Conservation (phyloP, 1,139 yeast genomes). For the Diutina mesorugosa region DNA sequence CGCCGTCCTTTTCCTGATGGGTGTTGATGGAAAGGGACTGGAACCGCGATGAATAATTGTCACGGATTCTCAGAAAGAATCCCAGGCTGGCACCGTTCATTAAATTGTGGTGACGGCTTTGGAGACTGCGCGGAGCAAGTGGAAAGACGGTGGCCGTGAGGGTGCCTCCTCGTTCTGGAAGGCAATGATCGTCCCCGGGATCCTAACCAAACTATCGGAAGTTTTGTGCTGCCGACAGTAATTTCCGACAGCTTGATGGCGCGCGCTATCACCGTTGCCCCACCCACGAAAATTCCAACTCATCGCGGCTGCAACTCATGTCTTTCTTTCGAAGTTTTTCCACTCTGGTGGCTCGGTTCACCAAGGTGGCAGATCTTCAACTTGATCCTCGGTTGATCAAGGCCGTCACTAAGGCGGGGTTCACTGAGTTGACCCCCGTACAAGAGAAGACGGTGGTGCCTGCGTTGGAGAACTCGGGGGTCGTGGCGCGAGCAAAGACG, state of each 20-base stretch:
- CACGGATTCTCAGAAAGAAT: slow-evolving; percentile 23
- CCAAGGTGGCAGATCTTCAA: not conserved
- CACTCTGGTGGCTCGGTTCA: not conserved
- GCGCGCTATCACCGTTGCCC: not conserved
- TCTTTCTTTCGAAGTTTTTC: not conserved
- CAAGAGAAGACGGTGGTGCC: slow-evolving; percentile 67
- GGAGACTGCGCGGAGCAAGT: not conserved
- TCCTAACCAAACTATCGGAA: not conserved
- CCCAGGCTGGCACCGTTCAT: slow-evolving; percentile 1
- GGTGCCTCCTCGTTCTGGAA: not conserved
- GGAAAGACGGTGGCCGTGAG: not conserved
- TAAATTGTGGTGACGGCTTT: not conserved
- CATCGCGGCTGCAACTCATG: not conserved
- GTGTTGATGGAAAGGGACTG: slow-evolving; percentile 8
- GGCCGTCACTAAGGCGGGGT: slow-evolving; percentile 30
- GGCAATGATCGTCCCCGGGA: not conserved
- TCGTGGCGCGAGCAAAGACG: slow-evolving; percentile 84
- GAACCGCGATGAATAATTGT: slow-evolving; percentile 22
- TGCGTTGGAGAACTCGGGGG: slow-evolving; percentile 44
- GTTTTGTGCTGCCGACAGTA: not conserved
- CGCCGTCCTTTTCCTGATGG: slow-evolving; percentile 25
- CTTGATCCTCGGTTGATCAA: slow-evolving; percentile 1
- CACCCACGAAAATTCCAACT: not conserved
- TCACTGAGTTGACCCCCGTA: slow-evolving; percentile 55
- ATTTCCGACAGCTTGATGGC: not conserved